A percentile compares a stretch with the other conserved stretches of the same genome.
Conservation (phyloP, 805 yeast species). For the Saturnispora halmiae region DNA sequence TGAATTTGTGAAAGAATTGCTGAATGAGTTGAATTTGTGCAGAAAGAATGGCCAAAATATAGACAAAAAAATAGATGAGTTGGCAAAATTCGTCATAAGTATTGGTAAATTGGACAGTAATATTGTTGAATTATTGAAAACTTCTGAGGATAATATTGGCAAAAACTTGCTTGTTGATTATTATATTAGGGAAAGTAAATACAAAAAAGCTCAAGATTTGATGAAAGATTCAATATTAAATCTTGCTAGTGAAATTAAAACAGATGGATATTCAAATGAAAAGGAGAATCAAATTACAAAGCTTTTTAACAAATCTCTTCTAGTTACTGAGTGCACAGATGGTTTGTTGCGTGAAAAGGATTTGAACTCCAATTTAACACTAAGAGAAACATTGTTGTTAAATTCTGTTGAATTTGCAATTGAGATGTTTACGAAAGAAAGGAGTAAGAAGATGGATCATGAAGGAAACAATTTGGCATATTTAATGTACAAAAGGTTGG, state of each 20-base stretch:
- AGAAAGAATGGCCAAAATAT: neutral
- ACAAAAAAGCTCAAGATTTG: conserved; percentile 25
- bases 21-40: neutral
- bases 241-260: conserved; percentile 19
- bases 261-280: conserved; percentile 7
- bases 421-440: conserved; percentile 26
- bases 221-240: conserved; percentile 17
- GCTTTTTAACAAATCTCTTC: conserved; percentile 29
- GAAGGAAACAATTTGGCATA: conserved; percentile 8
- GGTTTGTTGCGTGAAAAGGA: conserved; percentile 10
- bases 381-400: conserved; percentile 33
- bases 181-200: conserved; percentile 19
- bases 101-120: conserved; percentile 13
- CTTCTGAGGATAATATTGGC: conserved; percentile 17
- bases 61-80: neutral
- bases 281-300: conserved; percentile 30
- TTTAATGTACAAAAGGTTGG: conserved; percentile 31
- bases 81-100: conserved; percentile 16
- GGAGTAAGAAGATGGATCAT: conserved; percentile 10
- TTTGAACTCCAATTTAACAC: conserved; percentile 18
- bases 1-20: conserved; percentile 11
- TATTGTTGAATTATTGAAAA: conserved; percentile 20
- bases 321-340: conserved; percentile 23
- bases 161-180: conserved; percentile 30
- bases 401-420: conserved; percentile 33